These are phyloP conservation scores for Brassica cretica DNA, from an alignment of 345 rosid species.

Conservation along the genomic window DNA sequence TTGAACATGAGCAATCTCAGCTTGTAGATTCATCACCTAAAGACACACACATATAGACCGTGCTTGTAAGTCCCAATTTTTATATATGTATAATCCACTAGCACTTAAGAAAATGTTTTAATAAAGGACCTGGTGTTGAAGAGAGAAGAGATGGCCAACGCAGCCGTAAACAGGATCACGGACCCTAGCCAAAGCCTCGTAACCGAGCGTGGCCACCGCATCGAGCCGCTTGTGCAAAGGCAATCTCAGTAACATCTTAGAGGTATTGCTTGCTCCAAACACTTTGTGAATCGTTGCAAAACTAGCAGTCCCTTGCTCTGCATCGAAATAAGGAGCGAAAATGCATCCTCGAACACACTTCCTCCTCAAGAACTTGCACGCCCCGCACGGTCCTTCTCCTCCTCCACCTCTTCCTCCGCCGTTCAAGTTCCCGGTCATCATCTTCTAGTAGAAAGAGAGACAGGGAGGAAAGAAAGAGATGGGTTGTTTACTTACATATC, in stretches of 20 bases:
- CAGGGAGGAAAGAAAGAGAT: not conserved
- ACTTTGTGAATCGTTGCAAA: constrained; percentile 89
- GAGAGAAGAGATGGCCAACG: constrained; percentile 69
- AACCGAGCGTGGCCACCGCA: constrained; percentile 73
- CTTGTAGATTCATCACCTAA: constrained; percentile 77
- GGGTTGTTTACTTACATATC: constrained; percentile 1
- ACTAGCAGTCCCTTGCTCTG: constrained; percentile 74
- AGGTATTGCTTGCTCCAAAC: constrained; percentile 87
- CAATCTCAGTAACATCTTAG: constrained; percentile 66
- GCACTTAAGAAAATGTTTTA: not conserved
- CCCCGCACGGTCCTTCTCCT: constrained; percentile 81
- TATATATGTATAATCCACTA: not conserved
- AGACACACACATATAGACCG: constrained; percentile 1
- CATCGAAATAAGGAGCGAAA: constrained; percentile 83
- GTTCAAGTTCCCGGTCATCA: constrained; percentile 40
- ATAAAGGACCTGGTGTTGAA: constrained; percentile 72
- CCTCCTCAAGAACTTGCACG: constrained; percentile 83
- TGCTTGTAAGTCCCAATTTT: not conserved
- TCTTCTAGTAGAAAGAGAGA: constrained; percentile 3
- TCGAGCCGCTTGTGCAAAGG: constrained; percentile 70
- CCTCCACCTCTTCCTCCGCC: constrained; percentile 46
- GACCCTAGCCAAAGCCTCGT: constrained; percentile 79
- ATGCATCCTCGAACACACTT: constrained; percentile 81
- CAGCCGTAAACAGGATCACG: constrained; percentile 88
- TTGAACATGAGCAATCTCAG: constrained; percentile 69